Conservation (phyloP, 2,329 filamentous ascomycete genomes). For the Fusarium armeniacum region DNA sequence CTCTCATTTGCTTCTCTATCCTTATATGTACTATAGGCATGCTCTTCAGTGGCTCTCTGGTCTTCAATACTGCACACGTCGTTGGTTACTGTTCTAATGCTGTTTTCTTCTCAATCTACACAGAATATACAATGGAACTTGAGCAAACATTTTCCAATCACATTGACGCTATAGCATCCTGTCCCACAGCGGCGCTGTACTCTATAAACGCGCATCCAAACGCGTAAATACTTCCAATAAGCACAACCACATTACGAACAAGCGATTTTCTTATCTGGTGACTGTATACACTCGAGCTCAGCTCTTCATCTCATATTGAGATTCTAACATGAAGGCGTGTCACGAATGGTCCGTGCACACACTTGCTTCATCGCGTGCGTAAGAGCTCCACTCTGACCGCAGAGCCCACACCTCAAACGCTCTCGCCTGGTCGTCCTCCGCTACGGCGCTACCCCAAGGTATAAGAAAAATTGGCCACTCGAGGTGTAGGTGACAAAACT, state of each 20-base stretch:
- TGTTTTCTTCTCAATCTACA: background rate
- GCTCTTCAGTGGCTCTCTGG: background rate
- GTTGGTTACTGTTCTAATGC: background rate
- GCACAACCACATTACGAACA: fast-evolving
- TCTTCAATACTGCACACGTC: too few species aligned
- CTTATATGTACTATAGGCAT: too few species aligned
- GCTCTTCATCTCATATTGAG: conserved; percentile 8
- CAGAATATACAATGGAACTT: fast-evolving
- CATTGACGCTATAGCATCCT: background rate
- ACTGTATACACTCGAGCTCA: background rate
- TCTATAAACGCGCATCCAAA: background rate
- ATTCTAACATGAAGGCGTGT: conserved; percentile 23
- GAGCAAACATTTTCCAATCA: background rate
- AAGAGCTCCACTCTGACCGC: conserved; percentile 24
- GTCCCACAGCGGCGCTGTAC: fast-evolving
- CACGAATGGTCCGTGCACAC: conserved; percentile 34
- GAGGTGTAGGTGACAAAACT: too few species aligned
- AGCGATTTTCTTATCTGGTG: background rate
- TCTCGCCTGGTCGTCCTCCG: conserved; percentile 3
- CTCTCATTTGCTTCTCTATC: background rate
- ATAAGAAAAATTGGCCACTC: too few species aligned
- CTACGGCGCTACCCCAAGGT: too few species aligned
- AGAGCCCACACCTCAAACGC: conserved; percentile 18
- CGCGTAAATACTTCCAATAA: background rate
- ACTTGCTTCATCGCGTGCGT: conserved; percentile 24